Base-by-base conservation (phyloP, 106 monocot species). In the Amphibolis antarctica region DNA sequence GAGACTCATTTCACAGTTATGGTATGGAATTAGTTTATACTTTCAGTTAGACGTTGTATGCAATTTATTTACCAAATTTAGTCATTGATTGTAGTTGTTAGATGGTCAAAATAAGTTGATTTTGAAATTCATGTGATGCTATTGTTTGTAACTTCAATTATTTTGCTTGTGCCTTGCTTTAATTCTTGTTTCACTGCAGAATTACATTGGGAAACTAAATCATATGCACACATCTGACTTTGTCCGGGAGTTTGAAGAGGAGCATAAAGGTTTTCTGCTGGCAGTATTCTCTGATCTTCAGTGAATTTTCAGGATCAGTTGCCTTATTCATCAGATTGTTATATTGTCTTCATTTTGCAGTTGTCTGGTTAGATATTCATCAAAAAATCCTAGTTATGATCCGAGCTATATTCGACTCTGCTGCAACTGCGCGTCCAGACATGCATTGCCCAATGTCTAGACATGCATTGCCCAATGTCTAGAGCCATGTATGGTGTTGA, bases 1-100 rank as follows among this genome's bases (percentile, higher is more conserved):
- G 98, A 98, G 71, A 98, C 98, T 69, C 98, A 98, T 77, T 98
- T 98, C 67, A 98, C 91, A 27, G 98, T 98, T 65, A 91, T 98
- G 98, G 98, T 98, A 81, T 82, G 69, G 3, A 62, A 24, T 59
- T 28, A 0, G 5, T 58, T 65, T 48, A 12, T 10, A 19, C 18
- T 17, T 29, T 58, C 58, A 48, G 28, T 52, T 52, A 17, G 9
- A 18, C 19, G 51, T 27, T 1, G 27, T 36, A 5, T n/a, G 6
- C 31, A n/a, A 29, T 4, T 36, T 36, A 2, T 36, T 36, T 36
- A 36, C 36, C 7, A 7, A 36, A 36, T 36, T 36, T 36, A 36
- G n/a, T n/a, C n/a, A n/a, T n/a, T n/a, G n/a, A n/a, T n/a, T n/a
- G n/a, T n/a, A n/a, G 36, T 36, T 36, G 4, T 4, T 24, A 46